Conservation (phyloP, 495 filamentous ascomycete species). For the Bathelium albidoporum region DNA sequence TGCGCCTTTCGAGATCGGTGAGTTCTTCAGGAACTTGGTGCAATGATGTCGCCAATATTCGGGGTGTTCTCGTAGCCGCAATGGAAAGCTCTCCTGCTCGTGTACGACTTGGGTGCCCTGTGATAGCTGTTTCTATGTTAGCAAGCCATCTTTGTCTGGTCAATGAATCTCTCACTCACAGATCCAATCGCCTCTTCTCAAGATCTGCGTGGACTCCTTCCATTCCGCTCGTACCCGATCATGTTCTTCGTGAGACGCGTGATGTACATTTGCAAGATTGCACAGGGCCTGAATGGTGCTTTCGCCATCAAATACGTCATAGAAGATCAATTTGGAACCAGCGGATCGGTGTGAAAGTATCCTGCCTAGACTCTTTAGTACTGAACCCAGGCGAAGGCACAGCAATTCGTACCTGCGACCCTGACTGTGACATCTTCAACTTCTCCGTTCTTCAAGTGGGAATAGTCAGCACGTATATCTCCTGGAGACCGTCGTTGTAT, state of each 20-base stretch:
- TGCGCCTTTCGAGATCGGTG: conserved; percentile 51
- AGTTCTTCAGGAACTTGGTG: conserved; percentile 61
- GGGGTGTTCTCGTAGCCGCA: conserved; percentile 52
- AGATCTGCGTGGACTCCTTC: conserved; percentile 45
- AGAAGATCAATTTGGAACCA: conserved; percentile 68
- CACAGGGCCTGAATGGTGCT: conserved; percentile 59
- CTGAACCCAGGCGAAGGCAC: conserved; percentile 4
- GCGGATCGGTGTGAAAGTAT: conserved; percentile 48
- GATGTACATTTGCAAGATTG: conserved; percentile 47
- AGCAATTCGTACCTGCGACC: conserved; percentile 8
- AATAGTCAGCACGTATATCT: conserved; percentile 12
- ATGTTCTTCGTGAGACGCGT: conserved; percentile 19
- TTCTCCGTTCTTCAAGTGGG: conserved; percentile 6
- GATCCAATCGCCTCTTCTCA: conserved; percentile 67
- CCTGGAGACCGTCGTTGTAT: conserved; percentile 9
- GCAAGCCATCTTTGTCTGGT: conserved; percentile 9
- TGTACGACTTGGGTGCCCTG: conserved; percentile 62
- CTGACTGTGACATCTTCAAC: conserved; percentile 9
- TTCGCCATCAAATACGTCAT: conserved; percentile 64
- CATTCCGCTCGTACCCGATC: conserved; percentile 36
- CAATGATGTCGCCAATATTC: conserved; percentile 63
- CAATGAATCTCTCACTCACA: conserved; percentile 41
- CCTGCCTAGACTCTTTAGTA: conserved; percentile 45
- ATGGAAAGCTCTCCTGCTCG: conserved; percentile 68
- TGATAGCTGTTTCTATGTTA: conserved; percentile 31